Conservation (phyloP, 805 yeast species). For the Hanseniaspora nectarophila region DNA sequence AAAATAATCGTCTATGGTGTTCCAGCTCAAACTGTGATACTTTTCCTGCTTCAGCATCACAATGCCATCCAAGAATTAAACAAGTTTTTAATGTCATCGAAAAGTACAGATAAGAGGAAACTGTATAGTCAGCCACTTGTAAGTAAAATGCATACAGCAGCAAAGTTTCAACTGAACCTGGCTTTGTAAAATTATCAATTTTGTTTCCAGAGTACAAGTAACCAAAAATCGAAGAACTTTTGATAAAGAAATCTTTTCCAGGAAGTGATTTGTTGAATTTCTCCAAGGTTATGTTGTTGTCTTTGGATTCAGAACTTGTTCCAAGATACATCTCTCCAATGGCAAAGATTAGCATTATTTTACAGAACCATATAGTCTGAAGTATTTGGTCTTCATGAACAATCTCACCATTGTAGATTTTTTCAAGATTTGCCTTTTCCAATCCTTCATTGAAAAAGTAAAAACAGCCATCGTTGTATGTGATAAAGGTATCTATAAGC, state of each 20-base stretch:
- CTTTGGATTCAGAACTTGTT: constrained; percentile 38
- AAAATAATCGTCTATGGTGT: constrained; percentile 70
- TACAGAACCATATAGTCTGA: constrained; percentile 74
- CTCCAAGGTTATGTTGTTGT: constrained; percentile 28
- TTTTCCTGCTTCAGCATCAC: constrained; percentile 62
- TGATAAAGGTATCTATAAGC: constrained; percentile 61
- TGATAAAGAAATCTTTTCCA: constrained; percentile 66
- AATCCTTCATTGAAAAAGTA: constrained; percentile 75
- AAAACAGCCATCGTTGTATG: constrained; percentile 74
- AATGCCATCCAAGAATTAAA: constrained; percentile 66
- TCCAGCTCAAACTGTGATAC: constrained; percentile 62
- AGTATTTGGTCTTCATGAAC: constrained; percentile 41
- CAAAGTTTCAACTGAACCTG: constrained; percentile 69
- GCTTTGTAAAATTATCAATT: constrained; percentile 61
- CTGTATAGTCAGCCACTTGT: constrained; percentile 76
- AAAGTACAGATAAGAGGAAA: constrained; percentile 68
- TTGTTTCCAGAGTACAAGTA: constrained; percentile 72
- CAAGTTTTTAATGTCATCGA: constrained; percentile 66
- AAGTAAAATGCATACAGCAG: constrained; percentile 63
- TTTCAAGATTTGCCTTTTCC: constrained; percentile 53
- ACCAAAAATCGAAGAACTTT: constrained; percentile 67
- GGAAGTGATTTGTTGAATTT: constrained; percentile 36
- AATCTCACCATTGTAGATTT: constrained; percentile 42
- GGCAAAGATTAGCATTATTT: constrained; percentile 59
- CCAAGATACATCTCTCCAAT: constrained; percentile 76